Evolutionary conservation across 306 rosid genomes (phyloP), one percentile per base, ranked within the genome.

Genomic region (Gastrolobium villosum): DNA sequence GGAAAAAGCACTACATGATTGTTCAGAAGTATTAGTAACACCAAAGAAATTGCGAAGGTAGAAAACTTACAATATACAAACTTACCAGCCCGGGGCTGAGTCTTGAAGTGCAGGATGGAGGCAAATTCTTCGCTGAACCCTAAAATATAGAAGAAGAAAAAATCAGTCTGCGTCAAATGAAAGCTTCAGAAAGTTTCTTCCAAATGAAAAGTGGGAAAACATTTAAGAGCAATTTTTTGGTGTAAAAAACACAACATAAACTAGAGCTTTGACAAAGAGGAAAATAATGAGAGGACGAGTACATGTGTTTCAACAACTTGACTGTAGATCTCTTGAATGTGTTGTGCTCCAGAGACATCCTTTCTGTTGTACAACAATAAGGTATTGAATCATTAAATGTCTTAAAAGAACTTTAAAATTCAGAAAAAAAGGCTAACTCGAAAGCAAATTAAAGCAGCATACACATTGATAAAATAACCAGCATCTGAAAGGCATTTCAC

Each of bases 401-500:
- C 32, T 1, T 5, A 1, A 48, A 48, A 74, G 32, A 40, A 61
- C 46, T 37, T 14, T 28, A 37, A 71, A 67, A 59, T 14, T 74
- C n/a, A n/a, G 4, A 57, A 59, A 53, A 46, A 59, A 63, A 60
- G 44, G 50, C 3, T 2, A 76, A 48, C 31, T 5, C 46, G 46
- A 59, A 48, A 68, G 72, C 35, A 79, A 68, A 56, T 13, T 41
- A 31, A 7, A 20, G 40, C 13, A 71, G 72, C 95, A 76, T 88
- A 94, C 97, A 62, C 75, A 28, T 94, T 91, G 78, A 91, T 90
- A 45, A 94, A 91, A 76, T 87, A 94, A 64, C 98, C 98, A 54
- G 98, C 98, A 81, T 94, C 98, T 54, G 98, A 66, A 67, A 94
- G 79, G 53, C 98, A 94, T 87, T 94, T 94, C 41, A 89, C 97